Evolutionary conservation across 2,329 filamentous ascomycete genomes (phyloP).

Genomic region (Fusarium secorum): DNA sequence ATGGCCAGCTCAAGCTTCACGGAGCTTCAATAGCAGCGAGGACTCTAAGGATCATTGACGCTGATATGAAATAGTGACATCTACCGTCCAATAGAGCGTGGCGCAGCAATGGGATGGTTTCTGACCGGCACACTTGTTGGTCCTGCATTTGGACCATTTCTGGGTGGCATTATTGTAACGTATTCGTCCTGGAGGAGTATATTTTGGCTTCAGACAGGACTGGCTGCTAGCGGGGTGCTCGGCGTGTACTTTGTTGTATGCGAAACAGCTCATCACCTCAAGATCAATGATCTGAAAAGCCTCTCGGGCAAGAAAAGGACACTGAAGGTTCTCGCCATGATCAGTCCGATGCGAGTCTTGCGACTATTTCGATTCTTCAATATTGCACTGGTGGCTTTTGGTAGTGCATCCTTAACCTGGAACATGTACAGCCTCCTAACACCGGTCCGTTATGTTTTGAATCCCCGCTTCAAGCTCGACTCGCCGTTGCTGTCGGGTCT

Average conservation of each 20-base stretch:
- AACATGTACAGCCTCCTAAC: conserved; percentile 72
- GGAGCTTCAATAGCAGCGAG: background rate
- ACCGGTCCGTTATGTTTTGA: conserved; percentile 75
- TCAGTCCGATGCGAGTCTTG: conserved; percentile 72
- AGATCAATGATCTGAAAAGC: conserved; percentile 67
- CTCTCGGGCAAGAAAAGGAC: conserved; percentile 59
- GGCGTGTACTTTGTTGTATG: conserved; percentile 73
- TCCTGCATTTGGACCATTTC: conserved; percentile 73
- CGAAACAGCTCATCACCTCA: conserved; percentile 74
- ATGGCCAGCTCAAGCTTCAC: background rate
- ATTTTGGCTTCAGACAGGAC: conserved; percentile 78
- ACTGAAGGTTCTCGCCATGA: conserved; percentile 65
- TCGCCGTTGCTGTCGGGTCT: conserved; percentile 72
- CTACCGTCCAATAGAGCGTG: conserved; percentile 72
- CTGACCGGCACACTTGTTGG: conserved; percentile 75
- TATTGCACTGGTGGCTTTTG: conserved; percentile 65
- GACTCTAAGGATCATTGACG: background rate
- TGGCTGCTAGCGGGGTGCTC: conserved; percentile 66
- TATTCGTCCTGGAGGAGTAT: conserved; percentile 77
- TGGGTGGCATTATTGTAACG: conserved; percentile 80
- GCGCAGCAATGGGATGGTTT: conserved; percentile 78
- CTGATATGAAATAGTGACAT: conserved; percentile 57
- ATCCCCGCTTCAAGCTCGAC: conserved; percentile 74
- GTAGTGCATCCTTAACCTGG: conserved; percentile 72
- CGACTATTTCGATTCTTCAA: conserved; percentile 74